Evolutionary conservation across 768 basidiomycete genomes (phyloP), one percentile per base, ranked within the genome.

Genomic region (Agaricus subrufescens): DNA sequence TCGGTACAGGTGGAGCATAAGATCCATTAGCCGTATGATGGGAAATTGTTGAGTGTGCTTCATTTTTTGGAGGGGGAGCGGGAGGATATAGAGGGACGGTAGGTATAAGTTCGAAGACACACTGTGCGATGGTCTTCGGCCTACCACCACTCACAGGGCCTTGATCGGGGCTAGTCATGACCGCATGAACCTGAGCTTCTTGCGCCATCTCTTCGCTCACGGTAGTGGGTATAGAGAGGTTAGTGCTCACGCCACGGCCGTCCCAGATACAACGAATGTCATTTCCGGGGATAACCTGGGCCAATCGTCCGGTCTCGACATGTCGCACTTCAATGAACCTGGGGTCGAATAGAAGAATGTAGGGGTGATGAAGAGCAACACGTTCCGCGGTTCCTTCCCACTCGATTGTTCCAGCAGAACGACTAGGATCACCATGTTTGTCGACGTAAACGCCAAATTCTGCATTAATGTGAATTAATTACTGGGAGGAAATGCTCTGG

Each of bases 391-490:
- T 89, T 30, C 80, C 94, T 70, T 99, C 96, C 94, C 94, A 99
- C 67, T 99, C 96, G 52, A 98, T 90, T 1, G 88, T 85, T 38
- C 82, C 83, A 23, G 80, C 74, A 1, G 77, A 69, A 26, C 91
- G 86, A 65, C 86, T 90, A 1, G 92, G 94, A 51, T 89, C 87
- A 39, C 96, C 96, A 59, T 96, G 94, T 49, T 93, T 89, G 70
- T 96, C 87, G 46, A 98, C 94, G 64, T 94, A 98, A 43, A 98
- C 76, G 10, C 95, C 96, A 60, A 98, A 97, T 70, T 95, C 92
- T 93, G 62, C 34, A 12, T 42, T 39, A 46, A 53, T 14, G 42
- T 57, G 12, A 54, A 50, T 46, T 34, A 43, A 38, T 14, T 10
- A 14, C 3, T 15, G 48, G 14, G 52, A 30, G 4, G 34, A 8